These are phyloP conservation scores for Fusarium setosum DNA, from an alignment of 2,329 filamentous ascomycete species.

Conservation along the genomic window DNA sequence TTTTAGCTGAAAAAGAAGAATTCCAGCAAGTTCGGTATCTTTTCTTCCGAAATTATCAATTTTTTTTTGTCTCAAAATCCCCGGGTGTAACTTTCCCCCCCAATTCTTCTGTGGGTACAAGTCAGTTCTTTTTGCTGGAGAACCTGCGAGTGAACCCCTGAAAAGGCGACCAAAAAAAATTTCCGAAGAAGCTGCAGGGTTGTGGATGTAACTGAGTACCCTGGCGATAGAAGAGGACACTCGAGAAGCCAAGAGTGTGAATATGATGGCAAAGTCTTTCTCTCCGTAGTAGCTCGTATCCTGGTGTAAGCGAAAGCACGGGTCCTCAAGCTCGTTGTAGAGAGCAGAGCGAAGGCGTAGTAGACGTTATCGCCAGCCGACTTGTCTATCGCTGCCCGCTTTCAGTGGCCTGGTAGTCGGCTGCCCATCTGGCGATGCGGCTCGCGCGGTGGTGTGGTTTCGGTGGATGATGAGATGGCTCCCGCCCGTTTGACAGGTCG, in stretches of 20 bases:
- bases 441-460: slow-evolving; percentile 4
- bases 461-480: background rate
- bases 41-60: too few relatives aligned
- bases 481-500: background rate
- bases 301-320: slow-evolving; percentile 28
- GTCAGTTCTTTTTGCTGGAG: background rate
- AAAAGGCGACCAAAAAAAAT: background rate
- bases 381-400: slow-evolving; percentile 11
- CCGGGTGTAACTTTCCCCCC: background rate
- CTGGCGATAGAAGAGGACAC: background rate
- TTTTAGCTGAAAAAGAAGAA: too few relatives aligned
- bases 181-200: slow-evolving; percentile 3
- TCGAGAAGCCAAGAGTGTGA: background rate
- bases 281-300: background rate
- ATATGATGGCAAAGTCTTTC: background rate
- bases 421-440: slow-evolving; percentile 9
- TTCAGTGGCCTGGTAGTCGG: slow-evolving; percentile 22
- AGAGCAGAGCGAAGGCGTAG: slow-evolving; percentile 10
- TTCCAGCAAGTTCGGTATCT: too few relatives aligned
- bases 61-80: too few relatives aligned
- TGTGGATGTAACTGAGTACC: background rate
- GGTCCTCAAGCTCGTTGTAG: slow-evolving; percentile 13
- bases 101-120: background rate
- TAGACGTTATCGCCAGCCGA: slow-evolving; percentile 5
- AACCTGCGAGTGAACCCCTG: background rate